A percentile compares a stretch with the other conserved stretches of the same genome.
These are phyloP conservation scores for Calonectria fujianensis DNA, from an alignment of 2,329 filamentous ascomycete species.

Conservation along the genomic window DNA sequence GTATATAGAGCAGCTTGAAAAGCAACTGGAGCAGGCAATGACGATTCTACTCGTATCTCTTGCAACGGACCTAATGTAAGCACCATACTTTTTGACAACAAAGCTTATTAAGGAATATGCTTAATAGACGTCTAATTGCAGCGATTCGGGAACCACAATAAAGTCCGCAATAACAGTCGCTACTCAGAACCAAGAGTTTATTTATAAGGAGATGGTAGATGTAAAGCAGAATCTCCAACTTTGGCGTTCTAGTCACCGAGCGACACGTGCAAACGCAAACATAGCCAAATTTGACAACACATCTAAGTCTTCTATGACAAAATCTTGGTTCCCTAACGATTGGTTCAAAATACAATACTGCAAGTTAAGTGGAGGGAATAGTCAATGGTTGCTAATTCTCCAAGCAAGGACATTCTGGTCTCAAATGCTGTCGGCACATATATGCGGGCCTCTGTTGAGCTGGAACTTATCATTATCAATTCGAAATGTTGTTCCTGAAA, in stretches of 20 bases:
- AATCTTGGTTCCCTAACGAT: not conserved
- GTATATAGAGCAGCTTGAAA: not conserved
- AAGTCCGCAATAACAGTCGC: not conserved
- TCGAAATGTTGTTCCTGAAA: not conserved
- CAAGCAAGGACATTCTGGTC: not conserved
- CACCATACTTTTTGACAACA: no score
- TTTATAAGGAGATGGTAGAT: not conserved
- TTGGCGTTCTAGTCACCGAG: not conserved
- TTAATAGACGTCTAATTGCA: not conserved
- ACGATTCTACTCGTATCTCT: not conserved
- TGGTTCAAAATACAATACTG: slow-evolving; percentile 8
- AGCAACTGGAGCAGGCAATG: not conserved
- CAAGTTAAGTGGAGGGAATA: not conserved
- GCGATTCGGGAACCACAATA: not conserved
- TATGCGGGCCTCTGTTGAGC: not conserved
- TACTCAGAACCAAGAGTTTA: not conserved
- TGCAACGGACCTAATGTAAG: not conserved
- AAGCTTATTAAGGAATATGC: no score
- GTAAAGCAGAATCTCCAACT: not conserved
- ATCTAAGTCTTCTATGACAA: not conserved
- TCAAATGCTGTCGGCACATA: not conserved
- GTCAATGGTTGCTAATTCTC: not conserved
- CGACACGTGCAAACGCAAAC: not conserved
- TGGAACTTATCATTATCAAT: not conserved
- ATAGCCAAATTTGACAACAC: not conserved